These are phyloP conservation scores for Gymnopilus junonius DNA, from an alignment of 768 basidiomycete species.

Conservation along the genomic window DNA sequence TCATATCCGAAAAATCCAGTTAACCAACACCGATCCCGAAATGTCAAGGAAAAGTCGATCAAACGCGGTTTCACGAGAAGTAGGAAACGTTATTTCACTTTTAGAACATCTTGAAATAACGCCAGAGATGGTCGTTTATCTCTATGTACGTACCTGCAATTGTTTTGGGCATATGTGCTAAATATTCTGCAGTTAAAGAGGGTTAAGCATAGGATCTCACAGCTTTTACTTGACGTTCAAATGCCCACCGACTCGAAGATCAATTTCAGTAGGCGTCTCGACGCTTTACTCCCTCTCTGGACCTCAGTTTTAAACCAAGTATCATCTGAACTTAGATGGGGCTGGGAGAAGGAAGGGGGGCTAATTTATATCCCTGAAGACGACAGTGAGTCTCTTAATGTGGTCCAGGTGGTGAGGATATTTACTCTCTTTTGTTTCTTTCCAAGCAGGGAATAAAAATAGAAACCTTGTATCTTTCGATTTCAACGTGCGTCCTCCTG, in stretches of 20 bases:
- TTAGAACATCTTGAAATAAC: conserved; percentile 9
- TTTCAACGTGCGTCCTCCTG: neutral
- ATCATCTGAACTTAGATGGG: conserved; percentile 13
- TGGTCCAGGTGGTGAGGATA: neutral
- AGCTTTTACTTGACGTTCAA: conserved; percentile 7
- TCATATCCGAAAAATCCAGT: neutral
- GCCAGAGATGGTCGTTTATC: conserved; percentile 10
- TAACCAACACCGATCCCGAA: conserved; percentile 2
- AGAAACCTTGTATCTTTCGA: neutral
- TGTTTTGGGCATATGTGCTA: neutral
- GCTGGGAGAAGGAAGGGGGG: conserved; percentile 16
- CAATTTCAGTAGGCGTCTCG: conserved; percentile 8
- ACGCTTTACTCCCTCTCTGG: conserved; percentile 13
- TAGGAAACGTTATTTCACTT: conserved; percentile 5
- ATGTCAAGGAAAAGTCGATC: conserved; percentile 8
- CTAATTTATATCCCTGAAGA: conserved; percentile 15
- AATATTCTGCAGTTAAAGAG: conserved; percentile 10
- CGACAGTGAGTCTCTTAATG: neutral
- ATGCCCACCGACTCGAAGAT: conserved; percentile 8
- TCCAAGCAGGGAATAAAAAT: neutral
- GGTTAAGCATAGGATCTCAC: conserved; percentile 5
- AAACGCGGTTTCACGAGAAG: neutral
- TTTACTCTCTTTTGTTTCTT: neutral
- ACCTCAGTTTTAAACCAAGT: conserved; percentile 1
- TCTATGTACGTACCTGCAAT: conserved; percentile 13